phyloP scores from a whole-genome alignment of 2,329 filamentous ascomycete species.

The Epichloe hybrida region DNA sequence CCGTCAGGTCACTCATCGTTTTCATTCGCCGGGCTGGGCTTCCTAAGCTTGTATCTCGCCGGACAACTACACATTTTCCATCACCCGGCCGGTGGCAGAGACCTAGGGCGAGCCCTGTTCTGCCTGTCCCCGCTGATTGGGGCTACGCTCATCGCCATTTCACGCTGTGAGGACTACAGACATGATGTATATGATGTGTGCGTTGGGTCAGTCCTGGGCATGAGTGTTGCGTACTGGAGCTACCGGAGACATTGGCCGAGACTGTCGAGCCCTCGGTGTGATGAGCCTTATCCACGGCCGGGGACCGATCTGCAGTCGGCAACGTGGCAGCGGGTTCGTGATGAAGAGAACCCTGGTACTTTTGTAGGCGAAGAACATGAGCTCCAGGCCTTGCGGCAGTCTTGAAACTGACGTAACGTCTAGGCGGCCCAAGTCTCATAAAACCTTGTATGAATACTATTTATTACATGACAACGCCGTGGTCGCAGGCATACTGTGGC shows the following conservation, averaged over 20 bases:
- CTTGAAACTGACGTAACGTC: background rate
- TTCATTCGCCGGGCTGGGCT: slow-evolving; percentile 66
- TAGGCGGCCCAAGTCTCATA: background rate
- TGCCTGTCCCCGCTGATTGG: slow-evolving; percentile 46
- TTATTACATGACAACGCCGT: background rate
- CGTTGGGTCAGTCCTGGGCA: slow-evolving; percentile 46
- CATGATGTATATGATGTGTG: slow-evolving; percentile 60
- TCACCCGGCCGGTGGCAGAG: slow-evolving; percentile 28
- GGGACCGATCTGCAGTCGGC: slow-evolving; percentile 18
- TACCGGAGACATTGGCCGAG: slow-evolving; percentile 52
- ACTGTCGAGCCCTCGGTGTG: slow-evolving; percentile 36
- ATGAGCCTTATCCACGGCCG: slow-evolving; percentile 43
- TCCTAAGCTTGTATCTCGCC: slow-evolving; percentile 55
- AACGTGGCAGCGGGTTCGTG: slow-evolving; percentile 32
- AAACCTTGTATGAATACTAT: background rate
- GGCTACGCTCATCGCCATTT: slow-evolving; percentile 55
- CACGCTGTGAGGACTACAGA: slow-evolving; percentile 55
- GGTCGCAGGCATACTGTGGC: background rate
- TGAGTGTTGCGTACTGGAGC: slow-evolving; percentile 48
- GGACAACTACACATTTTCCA: slow-evolving; percentile 50
- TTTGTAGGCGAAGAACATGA: slow-evolving; percentile 22
- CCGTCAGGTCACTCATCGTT: slow-evolving; percentile 72
- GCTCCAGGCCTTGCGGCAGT: slow-evolving; percentile 8
- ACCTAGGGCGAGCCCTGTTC: slow-evolving; percentile 41
- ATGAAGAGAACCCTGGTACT: slow-evolving; percentile 37